Conservation (phyloP, 345 rosid genomes). For the Corchorus capsularis region DNA sequence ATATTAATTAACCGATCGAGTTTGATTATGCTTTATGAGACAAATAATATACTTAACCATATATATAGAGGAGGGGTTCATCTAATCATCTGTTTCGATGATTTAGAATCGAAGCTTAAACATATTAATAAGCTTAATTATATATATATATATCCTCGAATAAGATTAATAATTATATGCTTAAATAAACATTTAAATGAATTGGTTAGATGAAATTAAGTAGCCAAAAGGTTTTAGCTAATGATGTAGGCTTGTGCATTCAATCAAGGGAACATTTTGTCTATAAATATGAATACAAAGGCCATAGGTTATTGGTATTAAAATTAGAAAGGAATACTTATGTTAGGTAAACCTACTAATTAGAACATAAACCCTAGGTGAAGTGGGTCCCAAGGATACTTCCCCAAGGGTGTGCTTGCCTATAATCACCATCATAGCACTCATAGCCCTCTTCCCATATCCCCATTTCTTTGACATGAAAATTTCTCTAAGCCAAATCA, state of each 20-base stretch:
- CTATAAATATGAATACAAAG: slow-evolving; percentile 46
- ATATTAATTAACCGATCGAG: too few species aligned
- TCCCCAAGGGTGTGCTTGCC: slow-evolving; percentile 22
- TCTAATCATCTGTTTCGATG: neutral
- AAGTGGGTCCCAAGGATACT: slow-evolving; percentile 36
- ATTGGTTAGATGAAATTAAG: slow-evolving; percentile 23
- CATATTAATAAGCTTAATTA: neutral
- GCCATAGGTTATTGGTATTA: slow-evolving; percentile 34
- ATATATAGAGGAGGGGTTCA: neutral
- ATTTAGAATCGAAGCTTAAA: neutral
- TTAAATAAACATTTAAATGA: slow-evolving; percentile 8
- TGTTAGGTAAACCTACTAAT: slow-evolving; percentile 65
- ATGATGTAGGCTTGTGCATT: slow-evolving; percentile 44
- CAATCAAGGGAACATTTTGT: slow-evolving; percentile 78
- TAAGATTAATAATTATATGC: slow-evolving; percentile 18
- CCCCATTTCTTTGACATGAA: slow-evolving; percentile 13
- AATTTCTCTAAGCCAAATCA: neutral
- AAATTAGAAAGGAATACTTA: slow-evolving; percentile 27
- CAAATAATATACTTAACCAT: neutral
- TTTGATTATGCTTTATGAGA: neutral
- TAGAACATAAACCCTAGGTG: slow-evolving; percentile 30
- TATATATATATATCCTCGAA: neutral
- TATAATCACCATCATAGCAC: slow-evolving; percentile 40
- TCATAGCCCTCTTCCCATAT: slow-evolving; percentile 26
- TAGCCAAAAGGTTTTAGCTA: slow-evolving; percentile 21